Evolutionary conservation across 208 protist species (phyloP), one percentile per base, ranked within the genome.

Genomic region (Acanthamoeba royreba): DNA sequence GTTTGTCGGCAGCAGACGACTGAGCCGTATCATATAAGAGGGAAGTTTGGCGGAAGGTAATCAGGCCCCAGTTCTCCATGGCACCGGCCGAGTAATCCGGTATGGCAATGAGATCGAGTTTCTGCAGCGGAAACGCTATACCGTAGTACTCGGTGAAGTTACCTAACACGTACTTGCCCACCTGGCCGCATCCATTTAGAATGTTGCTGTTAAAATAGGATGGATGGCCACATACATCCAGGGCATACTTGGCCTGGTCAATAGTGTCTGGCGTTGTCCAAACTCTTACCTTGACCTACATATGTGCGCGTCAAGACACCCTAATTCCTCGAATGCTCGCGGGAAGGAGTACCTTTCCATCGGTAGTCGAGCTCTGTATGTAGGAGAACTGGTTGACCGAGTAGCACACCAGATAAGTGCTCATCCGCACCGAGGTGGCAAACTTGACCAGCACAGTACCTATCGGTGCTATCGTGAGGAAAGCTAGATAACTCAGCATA

Each of bases 11-110:
- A 28, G 61, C 31, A 99, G 98, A 35, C 2, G 90, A 86, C 7
- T 69, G 92, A 53, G 92, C 99, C n/a, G 55, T 33, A 28, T 93
- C 52, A 58, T 93, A 52, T 0, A 98, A 92, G 3, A 98, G 35
- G 33, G 69, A 79, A 1, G 96, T 95, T 88, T 99, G 98, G 77
- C 99, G 97, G 94, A 98, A 99, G 15, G 98, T 99, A 87, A 99
- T 97, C 28, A 99, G 96, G 74, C 98, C 98, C 98, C 98, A 99
- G 96, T 99, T 99, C 95, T 99, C 99, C 99, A 99, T 99, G 40
- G 98, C 99, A 33, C 99, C 99, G 19, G 93, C 77, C 2, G 94
- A 35, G 46, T 95, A 96, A 72, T 88, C 98, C 5, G 98, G 97
- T 77, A 99, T 97, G n/a, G 98, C 98, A 58, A 99, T 94, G 45